Evolutionary conservation across 495 filamentous ascomycete genomes (phyloP).

Genomic region (Talaromyces stipitatus): DNA sequence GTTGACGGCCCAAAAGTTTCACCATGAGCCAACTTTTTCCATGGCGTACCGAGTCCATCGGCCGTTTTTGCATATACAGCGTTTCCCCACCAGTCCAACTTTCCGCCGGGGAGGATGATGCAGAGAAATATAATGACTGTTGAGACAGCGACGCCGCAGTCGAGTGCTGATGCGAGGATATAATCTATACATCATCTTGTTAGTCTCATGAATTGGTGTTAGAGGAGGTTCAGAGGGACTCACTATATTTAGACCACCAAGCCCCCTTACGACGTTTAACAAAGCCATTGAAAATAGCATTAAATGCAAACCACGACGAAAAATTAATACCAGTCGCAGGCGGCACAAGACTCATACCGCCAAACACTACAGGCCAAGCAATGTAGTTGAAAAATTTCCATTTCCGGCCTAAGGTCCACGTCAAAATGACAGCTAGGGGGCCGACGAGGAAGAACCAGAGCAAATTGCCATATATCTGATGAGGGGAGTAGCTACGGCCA

Average conservation of each 20-base stretch:
- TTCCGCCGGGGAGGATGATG: slow-evolving; percentile 55
- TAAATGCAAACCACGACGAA: slow-evolving; percentile 60
- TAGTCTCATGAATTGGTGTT: slow-evolving; percentile 36
- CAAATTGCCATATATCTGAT: slow-evolving; percentile 57
- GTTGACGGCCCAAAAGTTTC: slow-evolving; percentile 50
- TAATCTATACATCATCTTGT: slow-evolving; percentile 50
- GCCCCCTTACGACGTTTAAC: slow-evolving; percentile 48
- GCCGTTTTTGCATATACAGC: slow-evolving; percentile 38
- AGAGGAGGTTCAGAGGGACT: slow-evolving; percentile 38
- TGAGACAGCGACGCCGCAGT: slow-evolving; percentile 53
- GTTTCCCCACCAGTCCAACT: slow-evolving; percentile 65
- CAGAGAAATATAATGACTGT: slow-evolving; percentile 61
- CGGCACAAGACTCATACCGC: slow-evolving; percentile 54
- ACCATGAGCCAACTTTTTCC: slow-evolving; percentile 33
- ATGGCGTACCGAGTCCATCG: slow-evolving; percentile 39
- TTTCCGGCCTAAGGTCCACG: slow-evolving; percentile 48
- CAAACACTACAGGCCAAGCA: slow-evolving; percentile 63
- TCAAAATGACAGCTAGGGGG: slow-evolving; percentile 45
- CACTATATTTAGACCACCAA: slow-evolving; percentile 59
- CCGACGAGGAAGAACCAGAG: slow-evolving; percentile 59
- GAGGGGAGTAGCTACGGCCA: slow-evolving; percentile 57
- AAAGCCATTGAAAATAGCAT: slow-evolving; percentile 55
- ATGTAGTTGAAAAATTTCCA: slow-evolving; percentile 46
- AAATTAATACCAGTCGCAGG: slow-evolving; percentile 64
- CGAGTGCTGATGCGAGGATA: slow-evolving; percentile 52